phyloP scores from a whole-genome alignment of 2,329 filamentous ascomycete genomes.

The Hypomyces perniciosus region DNA sequence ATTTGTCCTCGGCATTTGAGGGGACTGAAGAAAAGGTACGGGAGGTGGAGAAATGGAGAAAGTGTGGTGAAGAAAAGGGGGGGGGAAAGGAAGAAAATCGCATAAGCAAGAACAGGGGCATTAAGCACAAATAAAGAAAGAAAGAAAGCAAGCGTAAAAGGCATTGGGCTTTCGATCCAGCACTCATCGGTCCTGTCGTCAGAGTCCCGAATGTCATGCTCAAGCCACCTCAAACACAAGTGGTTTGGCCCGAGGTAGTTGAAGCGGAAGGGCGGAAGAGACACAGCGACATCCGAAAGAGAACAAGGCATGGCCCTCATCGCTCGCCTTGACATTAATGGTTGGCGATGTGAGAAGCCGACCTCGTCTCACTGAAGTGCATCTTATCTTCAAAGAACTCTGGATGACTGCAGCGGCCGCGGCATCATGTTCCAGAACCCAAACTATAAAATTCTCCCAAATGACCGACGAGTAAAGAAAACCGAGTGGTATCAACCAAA shows the following conservation, averaged over 20 bases:
- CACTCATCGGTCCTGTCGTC: too few species aligned
- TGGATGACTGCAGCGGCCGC: background rate
- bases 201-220: too few species aligned
- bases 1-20: too few species aligned
- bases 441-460: background rate
- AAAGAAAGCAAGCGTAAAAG: background rate
- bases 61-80: too few species aligned
- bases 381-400: too few species aligned
- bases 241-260: background rate
- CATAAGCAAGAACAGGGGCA: background rate
- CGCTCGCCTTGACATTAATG: background rate
- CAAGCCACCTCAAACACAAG: too few species aligned
- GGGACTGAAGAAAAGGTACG: too few species aligned
- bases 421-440: background rate
- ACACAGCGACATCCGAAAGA: background rate
- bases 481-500: slow-evolving; percentile 14
- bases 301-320: background rate
- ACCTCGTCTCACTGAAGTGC: too few species aligned
- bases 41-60: too few species aligned
- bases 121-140: background rate
- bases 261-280: background rate
- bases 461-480: slow-evolving; percentile 6
- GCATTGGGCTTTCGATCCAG: too few species aligned
- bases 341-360: background rate
- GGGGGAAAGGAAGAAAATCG: too few species aligned